These are phyloP conservation scores for Aspergillus hiratsukae DNA, from an alignment of 2,329 filamentous ascomycete species.

Conservation along the genomic window DNA sequence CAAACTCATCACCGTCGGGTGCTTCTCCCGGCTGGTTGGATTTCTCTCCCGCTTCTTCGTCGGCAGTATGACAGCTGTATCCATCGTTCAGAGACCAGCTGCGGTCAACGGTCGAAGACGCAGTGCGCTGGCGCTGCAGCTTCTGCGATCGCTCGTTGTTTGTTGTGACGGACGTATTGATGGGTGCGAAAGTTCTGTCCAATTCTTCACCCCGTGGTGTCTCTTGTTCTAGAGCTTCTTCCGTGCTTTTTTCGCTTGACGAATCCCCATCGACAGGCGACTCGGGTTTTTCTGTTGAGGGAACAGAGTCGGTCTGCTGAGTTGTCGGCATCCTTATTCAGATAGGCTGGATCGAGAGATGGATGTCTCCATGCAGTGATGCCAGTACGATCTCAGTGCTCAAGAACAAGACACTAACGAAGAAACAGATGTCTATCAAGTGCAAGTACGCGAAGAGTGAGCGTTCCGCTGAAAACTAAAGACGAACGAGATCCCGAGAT, in stretches of 20 bases:
- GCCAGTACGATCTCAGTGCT: not conserved
- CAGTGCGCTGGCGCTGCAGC: constrained; percentile 18
- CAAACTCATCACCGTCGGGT: constrained; percentile 42
- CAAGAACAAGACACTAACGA: not conserved
- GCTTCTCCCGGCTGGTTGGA: constrained; percentile 14
- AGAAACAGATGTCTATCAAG: not conserved
- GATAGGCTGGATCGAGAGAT: not conserved
- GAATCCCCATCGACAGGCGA: constrained; percentile 6
- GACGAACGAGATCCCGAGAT: not conserved
- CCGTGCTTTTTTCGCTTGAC: constrained; percentile 6
- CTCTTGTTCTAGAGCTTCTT: constrained; percentile 2
- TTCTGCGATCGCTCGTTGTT: constrained; percentile 18
- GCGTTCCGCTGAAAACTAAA: not conserved
- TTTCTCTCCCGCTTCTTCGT: constrained; percentile 21
- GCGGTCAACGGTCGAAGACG: constrained; percentile 27
- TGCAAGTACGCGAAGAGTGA: not conserved
- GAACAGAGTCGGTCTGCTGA: constrained; percentile 2
- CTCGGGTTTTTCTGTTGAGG: constrained; percentile 1
- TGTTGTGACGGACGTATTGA: constrained; percentile 10
- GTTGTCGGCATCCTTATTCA: constrained; percentile 6
- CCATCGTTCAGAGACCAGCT: constrained; percentile 36
- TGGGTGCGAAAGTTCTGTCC: constrained; percentile 19
- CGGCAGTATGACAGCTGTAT: constrained; percentile 21
- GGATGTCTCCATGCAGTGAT: not conserved
- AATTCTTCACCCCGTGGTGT: constrained; percentile 6